Percentiles rank a stretch among this genome's conserved stretches.
Evolutionary conservation across 169 alveolate genomes (phyloP).

Genomic region (Blepharisma undulans): DNA sequence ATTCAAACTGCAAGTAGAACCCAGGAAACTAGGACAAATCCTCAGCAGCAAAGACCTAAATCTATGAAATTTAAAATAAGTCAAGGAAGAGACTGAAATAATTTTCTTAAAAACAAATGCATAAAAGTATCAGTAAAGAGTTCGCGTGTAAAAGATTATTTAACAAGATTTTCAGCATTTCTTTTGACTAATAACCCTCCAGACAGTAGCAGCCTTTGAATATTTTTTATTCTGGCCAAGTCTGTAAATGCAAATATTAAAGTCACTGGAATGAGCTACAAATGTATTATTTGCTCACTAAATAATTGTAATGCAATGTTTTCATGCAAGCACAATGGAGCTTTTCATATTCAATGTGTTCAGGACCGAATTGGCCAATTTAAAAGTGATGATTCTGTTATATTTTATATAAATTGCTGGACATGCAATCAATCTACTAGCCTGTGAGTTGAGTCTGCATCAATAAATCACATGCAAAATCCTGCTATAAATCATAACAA

Average conservation of each 20-base stretch:
- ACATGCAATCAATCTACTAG: too few species aligned
- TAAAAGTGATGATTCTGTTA: too few species aligned
- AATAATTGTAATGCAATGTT: background rate
- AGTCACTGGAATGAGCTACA: background rate
- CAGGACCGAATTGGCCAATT: too few species aligned
- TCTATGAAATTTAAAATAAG: background rate
- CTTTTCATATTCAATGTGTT: background rate
- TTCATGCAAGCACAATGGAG: background rate
- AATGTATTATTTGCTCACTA: background rate
- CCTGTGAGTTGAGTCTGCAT: too few species aligned
- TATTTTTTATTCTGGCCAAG: background rate
- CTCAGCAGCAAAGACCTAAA: background rate
- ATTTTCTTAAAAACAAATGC: background rate
- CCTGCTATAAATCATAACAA: too few species aligned
- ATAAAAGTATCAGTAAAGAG: background rate
- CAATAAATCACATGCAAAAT: too few species aligned
- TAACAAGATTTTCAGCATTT: too few species aligned
- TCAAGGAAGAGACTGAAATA: background rate
- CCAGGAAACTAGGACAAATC: background rate
- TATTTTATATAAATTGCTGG: too few species aligned
- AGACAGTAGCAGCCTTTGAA: too few species aligned
- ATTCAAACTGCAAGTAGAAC: background rate
- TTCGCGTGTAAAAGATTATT: background rate
- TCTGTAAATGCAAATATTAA: background rate
- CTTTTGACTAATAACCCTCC: background rate